Base-by-base conservation (phyloP, 257 asterid genomes). In the Dorcoceras hygrometricum region DNA sequence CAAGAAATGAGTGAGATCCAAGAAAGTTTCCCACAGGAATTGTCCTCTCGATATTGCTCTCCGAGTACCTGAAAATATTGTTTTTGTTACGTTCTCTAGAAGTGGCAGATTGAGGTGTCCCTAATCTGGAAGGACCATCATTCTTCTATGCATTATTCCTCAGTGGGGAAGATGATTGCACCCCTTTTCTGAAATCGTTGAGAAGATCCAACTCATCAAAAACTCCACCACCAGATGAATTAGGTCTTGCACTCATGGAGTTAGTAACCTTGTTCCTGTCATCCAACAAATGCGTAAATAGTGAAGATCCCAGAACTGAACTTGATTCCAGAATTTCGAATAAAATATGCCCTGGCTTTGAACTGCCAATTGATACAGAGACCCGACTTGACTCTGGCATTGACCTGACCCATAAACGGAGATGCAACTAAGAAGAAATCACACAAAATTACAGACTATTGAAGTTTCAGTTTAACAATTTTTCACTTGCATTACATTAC, bases 121-220 rank as follows among this genome's bases (percentile, higher is more conserved):
- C 76, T n/a, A 77, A 66, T 68, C 87, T 80, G 61, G 86, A 77
- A 68, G 95, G 83, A 71, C 84, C 83, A 66, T 71, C 82, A 57
- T 76, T 88, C 71, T 66, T 88, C 57, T 77, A 83, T 71, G 75
- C 77, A 73, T 74, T 71, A 74, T 77, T 78, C 75, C 77, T 79
- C 62, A 78, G 86, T 27, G 89, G 75, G 39, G 93, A 89, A 68
- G 81, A 76, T 73, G 93, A 79, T 73, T 75, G 73, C 19, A 74
- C 65, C 71, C 92, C 72, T 69, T 87, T 90, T 51, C 79, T 84
- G 65, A 84, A 78, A 57, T 75, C 77, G 66, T 76, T 74, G 59
- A 90, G 86, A 69, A 95, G 88, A 81, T 94, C 95, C 43, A 90
- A 74, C 79, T 85, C 89, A 78, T 87, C 96, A 79, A 88, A 85